Evolutionary conservation across 2,329 filamentous ascomycete genomes (phyloP).

Genomic region (Aspergillus piperis): DNA sequence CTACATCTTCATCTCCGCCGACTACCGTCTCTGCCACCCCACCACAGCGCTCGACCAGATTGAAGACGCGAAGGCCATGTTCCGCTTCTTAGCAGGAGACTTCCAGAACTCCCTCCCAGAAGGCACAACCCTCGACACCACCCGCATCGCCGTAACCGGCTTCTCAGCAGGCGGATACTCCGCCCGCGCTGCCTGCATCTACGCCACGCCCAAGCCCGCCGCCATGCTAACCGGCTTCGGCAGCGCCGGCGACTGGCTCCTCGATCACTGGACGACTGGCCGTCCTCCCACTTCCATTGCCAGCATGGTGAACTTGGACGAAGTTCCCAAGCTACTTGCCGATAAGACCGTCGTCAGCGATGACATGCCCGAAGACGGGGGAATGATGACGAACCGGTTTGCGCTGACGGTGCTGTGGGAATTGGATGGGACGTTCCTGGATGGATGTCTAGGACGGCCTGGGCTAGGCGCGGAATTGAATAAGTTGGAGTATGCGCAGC

Average conservation of each 20-base stretch:
- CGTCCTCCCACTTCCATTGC: slow-evolving; percentile 24
- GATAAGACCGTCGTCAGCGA: slow-evolving; percentile 25
- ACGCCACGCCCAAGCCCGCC: slow-evolving; percentile 22
- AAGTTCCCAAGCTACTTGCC: slow-evolving; percentile 15
- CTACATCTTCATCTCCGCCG: slow-evolving; percentile 26
- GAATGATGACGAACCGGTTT: slow-evolving; percentile 17
- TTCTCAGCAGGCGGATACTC: slow-evolving; percentile 27
- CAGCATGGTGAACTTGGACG: slow-evolving; percentile 14
- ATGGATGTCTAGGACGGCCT: slow-evolving; percentile 18
- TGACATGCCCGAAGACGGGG: background rate
- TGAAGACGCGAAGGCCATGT: slow-evolving; percentile 21
- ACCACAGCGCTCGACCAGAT: slow-evolving; percentile 24
- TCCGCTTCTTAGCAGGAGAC: slow-evolving; percentile 15
- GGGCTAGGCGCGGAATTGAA: slow-evolving; percentile 17
- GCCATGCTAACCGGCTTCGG: slow-evolving; percentile 21
- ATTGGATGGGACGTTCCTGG: slow-evolving; percentile 22
- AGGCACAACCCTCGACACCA: slow-evolving; percentile 13
- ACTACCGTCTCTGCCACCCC: slow-evolving; percentile 27
- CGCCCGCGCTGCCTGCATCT: slow-evolving; percentile 26
- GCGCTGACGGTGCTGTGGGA: slow-evolving; percentile 26
- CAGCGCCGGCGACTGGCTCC: slow-evolving; percentile 19
- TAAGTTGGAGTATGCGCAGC: slow-evolving; percentile 11
- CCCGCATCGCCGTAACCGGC: slow-evolving; percentile 22
- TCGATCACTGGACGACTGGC: slow-evolving; percentile 23
- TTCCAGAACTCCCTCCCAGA: slow-evolving; percentile 15